These are phyloP conservation scores for Colletotrichum camelliae DNA, from an alignment of 2,329 filamentous ascomycete genomes.

Conservation along the genomic window DNA sequence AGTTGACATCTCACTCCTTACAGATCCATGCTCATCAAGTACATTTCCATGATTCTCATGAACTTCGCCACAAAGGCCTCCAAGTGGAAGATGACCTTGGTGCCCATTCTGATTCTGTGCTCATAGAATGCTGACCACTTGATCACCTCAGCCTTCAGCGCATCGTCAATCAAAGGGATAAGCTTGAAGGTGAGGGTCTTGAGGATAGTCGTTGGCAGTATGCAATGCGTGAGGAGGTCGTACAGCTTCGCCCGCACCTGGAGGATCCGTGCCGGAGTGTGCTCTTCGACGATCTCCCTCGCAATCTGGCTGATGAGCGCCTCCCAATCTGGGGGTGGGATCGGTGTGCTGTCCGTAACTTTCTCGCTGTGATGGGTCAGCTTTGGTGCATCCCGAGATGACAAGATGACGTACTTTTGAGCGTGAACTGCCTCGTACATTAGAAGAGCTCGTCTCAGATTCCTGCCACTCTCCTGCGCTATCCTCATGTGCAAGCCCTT, in stretches of 20 bases:
- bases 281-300: constrained; percentile 91
- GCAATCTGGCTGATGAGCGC: constrained; percentile 87
- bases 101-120: constrained; percentile 89
- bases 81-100: constrained; percentile 96
- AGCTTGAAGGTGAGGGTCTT: constrained; percentile 96
- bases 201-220: constrained; percentile 90
- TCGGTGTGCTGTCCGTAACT: constrained; percentile 83
- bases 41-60: constrained; percentile 95
- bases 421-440: constrained; percentile 99
- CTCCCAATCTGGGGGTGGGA: constrained; percentile 97
- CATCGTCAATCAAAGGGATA: constrained; percentile 85
- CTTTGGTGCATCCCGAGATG: neutral
- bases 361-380: constrained; percentile 72
- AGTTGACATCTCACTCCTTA: constrained; percentile 33
- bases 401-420: constrained; percentile 76
- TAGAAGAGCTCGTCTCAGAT: constrained; percentile 85
- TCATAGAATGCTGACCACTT: constrained; percentile 98
- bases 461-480: constrained; percentile 88
- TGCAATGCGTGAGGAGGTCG: constrained; percentile 95
- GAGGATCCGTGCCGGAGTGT: constrained; percentile 87
- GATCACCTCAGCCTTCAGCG: constrained; percentile 88
- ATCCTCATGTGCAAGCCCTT: constrained; percentile 82
- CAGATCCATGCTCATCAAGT: constrained; percentile 83
- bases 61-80: constrained; percentile 99
- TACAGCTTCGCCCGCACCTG: constrained; percentile 94